Percentiles rank a stretch among this genome's conserved stretches.
Conservation (phyloP, 2,329 filamentous ascomycete genomes). For the Didymella lethalis region DNA sequence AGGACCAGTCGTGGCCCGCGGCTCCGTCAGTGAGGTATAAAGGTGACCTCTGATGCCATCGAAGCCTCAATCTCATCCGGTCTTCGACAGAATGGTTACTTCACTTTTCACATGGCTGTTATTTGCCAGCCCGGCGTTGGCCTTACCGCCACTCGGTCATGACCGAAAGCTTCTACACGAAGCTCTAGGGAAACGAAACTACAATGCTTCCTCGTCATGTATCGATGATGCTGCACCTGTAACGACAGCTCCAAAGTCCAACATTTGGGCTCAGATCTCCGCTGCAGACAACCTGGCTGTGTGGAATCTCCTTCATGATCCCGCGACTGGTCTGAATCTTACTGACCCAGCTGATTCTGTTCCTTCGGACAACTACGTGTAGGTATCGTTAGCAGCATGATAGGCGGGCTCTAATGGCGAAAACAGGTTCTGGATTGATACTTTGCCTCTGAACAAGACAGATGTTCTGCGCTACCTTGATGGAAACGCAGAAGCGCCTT, state of each 20-base stretch:
- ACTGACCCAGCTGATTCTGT: constrained; percentile 51
- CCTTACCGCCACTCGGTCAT: constrained; percentile 27
- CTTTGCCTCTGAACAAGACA: constrained; percentile 59
- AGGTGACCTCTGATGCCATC: not conserved
- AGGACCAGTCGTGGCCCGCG: not conserved
- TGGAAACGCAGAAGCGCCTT: constrained; percentile 45
- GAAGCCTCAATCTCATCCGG: too few relatives aligned
- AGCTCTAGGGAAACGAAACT: constrained; percentile 27
- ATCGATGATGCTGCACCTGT: constrained; percentile 23
- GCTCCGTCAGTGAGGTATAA: not conserved
- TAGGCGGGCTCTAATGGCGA: not conserved
- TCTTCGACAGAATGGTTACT: not conserved
- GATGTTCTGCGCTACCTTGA: constrained; percentile 57
- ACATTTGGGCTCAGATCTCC: constrained; percentile 55
- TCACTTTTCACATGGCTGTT: not conserved
- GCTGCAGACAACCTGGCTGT: constrained; percentile 55
- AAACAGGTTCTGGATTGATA: constrained; percentile 55
- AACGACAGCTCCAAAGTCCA: constrained; percentile 49
- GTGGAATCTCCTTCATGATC: constrained; percentile 55
- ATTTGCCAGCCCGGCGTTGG: not conserved
- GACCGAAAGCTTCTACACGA: constrained; percentile 32
- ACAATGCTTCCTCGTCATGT: constrained; percentile 25
- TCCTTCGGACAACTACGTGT: constrained; percentile 57
- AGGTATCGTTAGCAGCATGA: not conserved
- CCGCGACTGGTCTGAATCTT: constrained; percentile 55